Evolutionary conservation across 2,329 filamentous ascomycete genomes (phyloP), one percentile per base, ranked within the genome.

Genomic region (Triangularia verruculosa): DNA sequence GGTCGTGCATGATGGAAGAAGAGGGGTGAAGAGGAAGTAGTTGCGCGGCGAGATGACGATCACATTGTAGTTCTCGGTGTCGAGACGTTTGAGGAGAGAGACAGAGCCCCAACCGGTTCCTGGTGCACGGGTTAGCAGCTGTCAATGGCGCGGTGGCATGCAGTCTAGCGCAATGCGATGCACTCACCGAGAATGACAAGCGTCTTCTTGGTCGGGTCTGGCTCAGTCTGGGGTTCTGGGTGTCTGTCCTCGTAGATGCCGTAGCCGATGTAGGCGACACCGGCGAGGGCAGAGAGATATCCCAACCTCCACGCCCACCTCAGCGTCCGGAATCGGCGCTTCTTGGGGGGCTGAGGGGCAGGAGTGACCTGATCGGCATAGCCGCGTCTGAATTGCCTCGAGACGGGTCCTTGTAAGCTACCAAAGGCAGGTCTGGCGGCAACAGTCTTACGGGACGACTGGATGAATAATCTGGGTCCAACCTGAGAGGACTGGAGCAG

Each of bases 61-160:
- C 78, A 98, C 94, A 78, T 99, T 98, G 87, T 98, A 99, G 85
- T 98, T 96, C 78, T 96, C 91, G 66, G 94, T 97, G 76, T 99
- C 93, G 78, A 99, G 91, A 77, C 96, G 97, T 87, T 99, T 99
- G 70, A 99, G 87, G 66, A 99, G 88, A 66, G 94, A 96, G 73
- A 99, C 92, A 52, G 94, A 92, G 71, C 82, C 95, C 95, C 95
- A 99, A 71, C 95, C 95, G 72, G 93, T 96, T 74, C 94, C 94
- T 97, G 66, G 32, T 15, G 15, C 52, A 67, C 17, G 60, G 55
- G 70, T 74, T 62, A 74, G 70, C 32, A 25, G 28, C 34, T 39
- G 34, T 39, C 34, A 39, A 39, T 39, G 34, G 12, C 20, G 24
- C n/a, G 17, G 57, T 20, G 30, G 11, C 7, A 20, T 60, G 25